Evolutionary conservation across 345 rosid species (phyloP), one percentile per base, ranked within the genome.

Genomic region (Ceriops zippeliana): DNA sequence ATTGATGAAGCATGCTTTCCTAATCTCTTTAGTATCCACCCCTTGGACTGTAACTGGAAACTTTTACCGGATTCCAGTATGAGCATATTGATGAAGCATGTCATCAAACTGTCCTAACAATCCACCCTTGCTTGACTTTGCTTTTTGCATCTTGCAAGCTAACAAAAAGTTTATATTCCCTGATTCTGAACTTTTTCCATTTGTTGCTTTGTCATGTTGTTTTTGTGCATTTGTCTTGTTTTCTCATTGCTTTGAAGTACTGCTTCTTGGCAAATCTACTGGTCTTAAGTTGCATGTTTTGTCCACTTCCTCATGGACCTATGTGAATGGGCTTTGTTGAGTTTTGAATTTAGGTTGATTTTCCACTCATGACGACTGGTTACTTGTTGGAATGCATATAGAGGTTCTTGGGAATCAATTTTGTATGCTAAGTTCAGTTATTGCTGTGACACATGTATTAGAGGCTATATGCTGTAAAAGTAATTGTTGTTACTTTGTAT

Each of bases 1-100:
- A 31, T 59, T 68, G 37, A 68, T 46, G 57, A 27, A 46, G 56
- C 63, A 42, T 27, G 37, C 42, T 27, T 15, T 52, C 32, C 56
- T 34, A 56, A 24, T 27, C 54, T 53, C 28, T 5, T 15, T 13
- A 42, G 17, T 42, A 11, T 13, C 17, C 49, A 42, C 49, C 16
- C 49, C 49, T 11, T 13, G 19, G 19, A 42, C 49, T 15, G 4
- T 13, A 13, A 42, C 49, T 13, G 49, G 16, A 42, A 42, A 13
- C 49, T 15, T 15, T 42, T 11, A 5, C 49, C 13, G 16, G 49
- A 42, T 42, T 42, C 49, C 17, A 42, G 49, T 42, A 10, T 38
- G 47, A 38, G 47, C 7, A 38, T 54, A 19, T 27, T n/a, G 27
- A 42, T 57, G 17, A 54, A 66, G 46, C 6, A 27, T 66, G 58